Percentiles rank a stretch among this genome's conserved stretches.
phyloP scores from a whole-genome alignment of 345 rosid species.

The Moricandia moricandioides region DNA sequence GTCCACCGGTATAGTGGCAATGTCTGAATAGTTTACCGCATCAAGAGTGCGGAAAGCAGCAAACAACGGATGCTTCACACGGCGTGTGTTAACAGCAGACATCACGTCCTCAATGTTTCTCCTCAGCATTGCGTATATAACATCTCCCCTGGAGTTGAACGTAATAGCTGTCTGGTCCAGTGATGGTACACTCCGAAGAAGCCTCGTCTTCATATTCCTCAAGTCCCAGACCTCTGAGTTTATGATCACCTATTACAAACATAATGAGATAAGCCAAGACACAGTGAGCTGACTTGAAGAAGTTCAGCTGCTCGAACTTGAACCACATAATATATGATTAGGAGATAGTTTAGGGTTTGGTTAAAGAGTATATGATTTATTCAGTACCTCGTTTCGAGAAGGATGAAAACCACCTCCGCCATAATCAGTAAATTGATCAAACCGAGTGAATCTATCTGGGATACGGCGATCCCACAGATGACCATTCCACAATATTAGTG shows the following conservation, averaged over 20 bases:
- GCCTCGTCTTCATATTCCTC: slow-evolving; percentile 65
- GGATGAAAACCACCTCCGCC: slow-evolving; percentile 99
- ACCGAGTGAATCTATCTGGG: slow-evolving; percentile 57
- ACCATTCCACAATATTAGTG: slow-evolving; percentile 92
- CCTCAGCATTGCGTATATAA: slow-evolving; percentile 91
- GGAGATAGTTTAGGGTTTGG: no score
- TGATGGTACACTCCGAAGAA: slow-evolving; percentile 89
- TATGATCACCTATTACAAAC: slow-evolving; percentile 64
- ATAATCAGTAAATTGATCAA: slow-evolving; percentile 90
- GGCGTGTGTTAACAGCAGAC: slow-evolving; percentile 87
- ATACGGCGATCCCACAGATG: slow-evolving; percentile 74
- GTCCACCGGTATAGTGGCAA: slow-evolving; percentile 84
- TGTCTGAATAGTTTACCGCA: slow-evolving; percentile 90
- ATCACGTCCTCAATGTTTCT: slow-evolving; percentile 90
- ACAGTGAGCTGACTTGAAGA: background rate
- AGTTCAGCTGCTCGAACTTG: slow-evolving; percentile 1
- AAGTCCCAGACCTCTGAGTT: slow-evolving; percentile 99
- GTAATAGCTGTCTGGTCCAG: slow-evolving; percentile 87
- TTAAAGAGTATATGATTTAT: no score
- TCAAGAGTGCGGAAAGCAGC: slow-evolving; percentile 90
- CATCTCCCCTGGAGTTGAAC: slow-evolving; percentile 87
- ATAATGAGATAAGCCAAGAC: slow-evolving; percentile 16
- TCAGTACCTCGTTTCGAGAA: slow-evolving; percentile 88
- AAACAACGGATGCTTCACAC: slow-evolving; percentile 79
- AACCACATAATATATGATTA: background rate